Evolutionary conservation across 1,139 yeast genomes (phyloP), one percentile per base, ranked within the genome.

Genomic region (Nematodospora anomalae): DNA sequence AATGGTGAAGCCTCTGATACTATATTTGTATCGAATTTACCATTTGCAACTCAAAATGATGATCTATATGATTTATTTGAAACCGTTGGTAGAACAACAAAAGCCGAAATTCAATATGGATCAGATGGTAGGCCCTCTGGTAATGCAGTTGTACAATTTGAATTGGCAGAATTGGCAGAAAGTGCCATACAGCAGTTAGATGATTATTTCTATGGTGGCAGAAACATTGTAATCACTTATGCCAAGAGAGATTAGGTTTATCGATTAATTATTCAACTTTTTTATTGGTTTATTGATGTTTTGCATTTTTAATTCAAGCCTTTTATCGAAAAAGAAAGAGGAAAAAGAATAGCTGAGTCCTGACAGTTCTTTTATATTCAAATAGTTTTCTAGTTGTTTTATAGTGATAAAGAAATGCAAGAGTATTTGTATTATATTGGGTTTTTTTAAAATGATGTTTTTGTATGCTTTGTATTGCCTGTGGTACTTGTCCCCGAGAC

Each of bases 1-100:
- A 68, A 71, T 34, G 97, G 96, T 14, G 79, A 71, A 32, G 74
- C 76, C 31, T 76, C 79, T 34, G 79, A 74, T 41, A 76, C 81
- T 14, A 77, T 90, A 30, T 84, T 64, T 55, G 90, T 85, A 29
- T 74, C 74, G 37, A 92, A 90, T 62, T 70, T 92, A 55, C 97
- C 97, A 23, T 88, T 80, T 74, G 84, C 90, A 32, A 90, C 97
- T 16, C 79, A 89, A 28, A 81, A 82, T 50, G 83, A 83, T 42
- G 97, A 92, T 60, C 74, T 92, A 49, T 79, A 73, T 46, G 97
- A 90, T 49, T 73, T 92, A 43, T 90, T 90, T 58, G 94, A 84
- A 55, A 83, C 95, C 22, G 79, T 89, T 37, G 96, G 96, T 20
- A 68, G 76, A 37, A 92, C 90, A 21, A 67, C 65, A 30, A 73